Percentiles rank a stretch among this genome's conserved stretches.
Evolutionary conservation across 225 moss, liverwort and hornwort genomes (phyloP).

Genomic region (Physcomitrium patens): DNA sequence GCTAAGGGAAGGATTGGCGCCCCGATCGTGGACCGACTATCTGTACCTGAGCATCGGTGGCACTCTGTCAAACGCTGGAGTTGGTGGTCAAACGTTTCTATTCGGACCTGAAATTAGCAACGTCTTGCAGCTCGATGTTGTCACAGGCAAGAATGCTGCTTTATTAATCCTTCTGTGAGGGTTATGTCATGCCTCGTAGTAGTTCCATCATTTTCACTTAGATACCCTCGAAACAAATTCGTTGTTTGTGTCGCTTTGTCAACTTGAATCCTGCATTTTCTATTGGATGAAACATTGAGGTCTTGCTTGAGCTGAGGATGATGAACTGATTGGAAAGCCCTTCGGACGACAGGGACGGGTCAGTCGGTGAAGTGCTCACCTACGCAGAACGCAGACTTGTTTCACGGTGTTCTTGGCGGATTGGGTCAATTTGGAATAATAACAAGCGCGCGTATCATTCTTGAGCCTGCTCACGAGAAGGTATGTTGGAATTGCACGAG

Average conservation of each 20-base stretch:
- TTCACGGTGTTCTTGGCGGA: conserved; percentile 76
- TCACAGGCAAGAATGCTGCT: conserved; percentile 60
- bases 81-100: conserved; percentile 84
- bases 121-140: conserved; percentile 77
- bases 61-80: conserved; percentile 93
- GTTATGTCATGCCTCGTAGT: background rate
- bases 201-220: background rate
- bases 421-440: conserved; percentile 67
- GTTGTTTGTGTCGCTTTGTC: background rate
- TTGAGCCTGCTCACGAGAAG: conserved; percentile 56
- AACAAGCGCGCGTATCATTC: conserved; percentile 70
- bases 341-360: conserved; percentile 57
- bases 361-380: conserved; percentile 59
- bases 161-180: background rate
- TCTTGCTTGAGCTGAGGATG: background rate
- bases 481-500: conserved; percentile 2
- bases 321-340: background rate
- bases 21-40: conserved; percentile 88
- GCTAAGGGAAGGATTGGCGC: conserved; percentile 53
- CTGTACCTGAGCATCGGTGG: conserved; percentile 85
- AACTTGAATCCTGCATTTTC: too few relatives aligned
- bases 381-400: conserved; percentile 54
- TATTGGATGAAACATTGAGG: background rate
- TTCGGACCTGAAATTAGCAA: conserved; percentile 90
- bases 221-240: background rate